Evolutionary conservation across 2,329 filamentous ascomycete genomes (phyloP).

Genomic region (Colletotrichum eremochloae): DNA sequence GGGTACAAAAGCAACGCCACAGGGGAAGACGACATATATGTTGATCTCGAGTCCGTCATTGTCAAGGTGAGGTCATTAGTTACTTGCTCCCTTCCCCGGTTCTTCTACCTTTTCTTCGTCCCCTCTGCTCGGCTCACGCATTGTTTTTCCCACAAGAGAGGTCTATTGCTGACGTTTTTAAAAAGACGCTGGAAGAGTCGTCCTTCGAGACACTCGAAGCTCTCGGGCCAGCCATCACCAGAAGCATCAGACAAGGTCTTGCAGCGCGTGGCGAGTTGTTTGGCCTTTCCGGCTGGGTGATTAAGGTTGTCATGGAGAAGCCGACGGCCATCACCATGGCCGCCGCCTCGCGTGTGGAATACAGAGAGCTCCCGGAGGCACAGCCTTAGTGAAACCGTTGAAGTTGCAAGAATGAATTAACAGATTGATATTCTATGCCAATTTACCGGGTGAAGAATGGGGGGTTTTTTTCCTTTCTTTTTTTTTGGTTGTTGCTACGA

Average conservation of each 20-base stretch:
- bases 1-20: conserved; percentile 49
- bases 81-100: background rate
- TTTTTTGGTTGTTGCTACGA: too few species aligned
- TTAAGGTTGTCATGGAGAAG: conserved; percentile 77
- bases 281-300: conserved; percentile 55
- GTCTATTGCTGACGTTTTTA: background rate
- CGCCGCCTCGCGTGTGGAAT: conserved; percentile 77
- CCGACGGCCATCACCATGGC: conserved; percentile 80
- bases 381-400: conserved; percentile 7
- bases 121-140: conserved; percentile 2
- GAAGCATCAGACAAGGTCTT: conserved; percentile 61
- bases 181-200: conserved; percentile 66
- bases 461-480: too few species aligned
- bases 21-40: conserved; percentile 63
- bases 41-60: conserved; percentile 69
- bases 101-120: conserved; percentile 9
- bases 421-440: background rate
- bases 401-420: background rate
- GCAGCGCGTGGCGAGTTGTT: background rate
- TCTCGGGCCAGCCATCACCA: conserved; percentile 64
- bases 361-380: conserved; percentile 17
- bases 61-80: conserved; percentile 68
- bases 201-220: conserved; percentile 75
- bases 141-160: background rate
- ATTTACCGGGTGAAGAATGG: background rate